Evolutionary conservation across 441 rosid species (phyloP).

Genomic region (Metrosideros polymorpha): DNA sequence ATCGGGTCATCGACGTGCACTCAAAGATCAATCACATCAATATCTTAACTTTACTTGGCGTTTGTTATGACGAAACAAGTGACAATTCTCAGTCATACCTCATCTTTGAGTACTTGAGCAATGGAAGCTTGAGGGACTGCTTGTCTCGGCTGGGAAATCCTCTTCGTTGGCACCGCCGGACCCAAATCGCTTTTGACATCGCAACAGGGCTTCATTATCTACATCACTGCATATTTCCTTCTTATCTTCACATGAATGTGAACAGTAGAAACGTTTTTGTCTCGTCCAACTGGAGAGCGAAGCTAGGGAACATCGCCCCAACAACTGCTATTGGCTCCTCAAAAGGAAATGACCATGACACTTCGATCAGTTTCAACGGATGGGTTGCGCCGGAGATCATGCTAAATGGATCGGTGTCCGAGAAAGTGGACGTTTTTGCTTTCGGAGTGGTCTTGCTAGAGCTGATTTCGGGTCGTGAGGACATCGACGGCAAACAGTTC

Average conservation of each 20-base stretch:
- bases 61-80: constrained; percentile 27
- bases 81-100: constrained; percentile 25
- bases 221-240: constrained; percentile 40
- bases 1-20: constrained; percentile 29
- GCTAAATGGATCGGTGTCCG: constrained; percentile 10
- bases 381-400: constrained; percentile 19
- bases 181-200: constrained; percentile 39
- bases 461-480: constrained; percentile 39
- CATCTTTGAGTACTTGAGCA: constrained; percentile 29
- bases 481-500: constrained; percentile 12
- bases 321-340: constrained; percentile 1
- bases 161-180: constrained; percentile 25
- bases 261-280: constrained; percentile 31
- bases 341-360: background rate
- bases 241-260: constrained; percentile 29
- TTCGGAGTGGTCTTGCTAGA: constrained; percentile 50
- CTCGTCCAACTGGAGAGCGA: constrained; percentile 38
- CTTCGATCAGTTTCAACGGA: background rate
- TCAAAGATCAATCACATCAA: constrained; percentile 50
- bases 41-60: constrained; percentile 39
- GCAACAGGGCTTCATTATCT: constrained; percentile 44
- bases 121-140: constrained; percentile 40
- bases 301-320: constrained; percentile 27
- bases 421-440: constrained; percentile 33
- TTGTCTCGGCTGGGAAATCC: constrained; percentile 11